These are phyloP conservation scores for Lichtheimia ramosa DNA, from an alignment of 371 early-diverging fungal genomes.

Conservation along the genomic window DNA sequence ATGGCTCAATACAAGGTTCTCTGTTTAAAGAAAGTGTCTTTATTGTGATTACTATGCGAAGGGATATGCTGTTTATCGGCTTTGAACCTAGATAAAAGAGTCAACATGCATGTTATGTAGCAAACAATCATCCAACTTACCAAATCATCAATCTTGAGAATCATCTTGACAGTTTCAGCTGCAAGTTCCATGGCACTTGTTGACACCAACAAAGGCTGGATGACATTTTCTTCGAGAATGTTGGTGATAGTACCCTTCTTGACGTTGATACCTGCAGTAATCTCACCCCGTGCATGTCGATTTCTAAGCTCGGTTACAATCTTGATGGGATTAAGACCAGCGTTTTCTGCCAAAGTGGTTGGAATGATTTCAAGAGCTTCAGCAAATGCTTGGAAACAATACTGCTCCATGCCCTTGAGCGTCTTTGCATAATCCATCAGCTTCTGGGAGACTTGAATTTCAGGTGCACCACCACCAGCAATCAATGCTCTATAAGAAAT, in stretches of 20 bases:
- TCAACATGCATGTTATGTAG: too few relatives aligned
- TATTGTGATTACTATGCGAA: too few relatives aligned
- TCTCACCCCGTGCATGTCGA: constrained; percentile 91
- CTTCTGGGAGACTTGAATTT: constrained; percentile 90
- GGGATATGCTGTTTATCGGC: constrained; percentile 10
- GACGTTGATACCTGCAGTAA: constrained; percentile 94
- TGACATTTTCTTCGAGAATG: constrained; percentile 98
- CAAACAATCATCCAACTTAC: constrained; percentile 28
- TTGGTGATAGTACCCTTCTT: constrained; percentile 97
- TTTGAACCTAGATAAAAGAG: constrained; percentile 14
- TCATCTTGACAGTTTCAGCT: constrained; percentile 97
- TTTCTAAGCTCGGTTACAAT: constrained; percentile 98
- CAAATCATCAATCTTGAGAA: constrained; percentile 97
- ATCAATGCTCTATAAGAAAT: constrained; percentile 68
- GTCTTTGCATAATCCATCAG: constrained; percentile 89
- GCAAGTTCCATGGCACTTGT: constrained; percentile 97
- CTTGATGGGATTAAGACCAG: constrained; percentile 95
- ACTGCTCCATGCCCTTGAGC: constrained; percentile 90
- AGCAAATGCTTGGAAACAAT: constrained; percentile 96
- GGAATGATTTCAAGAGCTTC: constrained; percentile 98
- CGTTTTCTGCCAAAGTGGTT: constrained; percentile 97
- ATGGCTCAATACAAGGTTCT: too few relatives aligned
- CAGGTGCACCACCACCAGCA: constrained; percentile 99
- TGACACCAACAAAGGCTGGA: constrained; percentile 97
- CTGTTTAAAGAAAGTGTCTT: too few relatives aligned